Evolutionary conservation across 306 rosid species (phyloP).

Genomic region (Dryas drummondii): DNA sequence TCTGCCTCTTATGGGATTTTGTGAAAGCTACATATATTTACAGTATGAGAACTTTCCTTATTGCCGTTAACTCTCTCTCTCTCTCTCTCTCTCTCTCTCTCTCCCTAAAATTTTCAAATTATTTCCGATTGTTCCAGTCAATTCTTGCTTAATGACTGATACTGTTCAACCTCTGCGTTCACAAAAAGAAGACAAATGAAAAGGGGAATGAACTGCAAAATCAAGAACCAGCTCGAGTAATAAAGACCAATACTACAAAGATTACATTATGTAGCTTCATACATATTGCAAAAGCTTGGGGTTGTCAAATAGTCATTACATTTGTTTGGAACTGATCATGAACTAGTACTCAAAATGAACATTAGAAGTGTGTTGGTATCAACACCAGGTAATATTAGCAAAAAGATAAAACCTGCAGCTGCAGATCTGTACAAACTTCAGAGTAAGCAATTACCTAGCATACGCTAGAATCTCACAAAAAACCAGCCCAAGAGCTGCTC

Average conservation of each 20-base stretch:
- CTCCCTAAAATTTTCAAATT: neutral
- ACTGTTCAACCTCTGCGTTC: neutral
- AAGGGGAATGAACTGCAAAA: neutral
- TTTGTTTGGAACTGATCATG: neutral
- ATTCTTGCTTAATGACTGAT: neutral
- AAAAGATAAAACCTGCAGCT: neutral
- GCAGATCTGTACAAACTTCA: slow-evolving; percentile 7
- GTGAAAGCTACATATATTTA: neutral
- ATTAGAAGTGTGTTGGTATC: neutral
- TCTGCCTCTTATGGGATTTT: slow-evolving; percentile 16
- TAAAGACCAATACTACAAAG: neutral
- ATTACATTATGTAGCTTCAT: too few relatives aligned
- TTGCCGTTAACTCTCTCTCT: neutral
- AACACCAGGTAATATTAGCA: neutral
- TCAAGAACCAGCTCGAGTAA: neutral
- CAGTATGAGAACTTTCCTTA: neutral
- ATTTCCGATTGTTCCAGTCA: neutral
- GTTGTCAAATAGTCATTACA: slow-evolving; percentile 6
- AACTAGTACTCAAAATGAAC: neutral
- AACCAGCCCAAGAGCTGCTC: neutral
- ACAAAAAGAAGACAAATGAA: neutral
- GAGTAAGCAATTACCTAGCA: neutral
- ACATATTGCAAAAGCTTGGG: neutral
- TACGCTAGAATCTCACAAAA: neutral
- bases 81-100: too few relatives aligned